Base-by-base conservation (phyloP, 2,329 filamentous ascomycete genomes). In the Cladosporium sp. region DNA sequence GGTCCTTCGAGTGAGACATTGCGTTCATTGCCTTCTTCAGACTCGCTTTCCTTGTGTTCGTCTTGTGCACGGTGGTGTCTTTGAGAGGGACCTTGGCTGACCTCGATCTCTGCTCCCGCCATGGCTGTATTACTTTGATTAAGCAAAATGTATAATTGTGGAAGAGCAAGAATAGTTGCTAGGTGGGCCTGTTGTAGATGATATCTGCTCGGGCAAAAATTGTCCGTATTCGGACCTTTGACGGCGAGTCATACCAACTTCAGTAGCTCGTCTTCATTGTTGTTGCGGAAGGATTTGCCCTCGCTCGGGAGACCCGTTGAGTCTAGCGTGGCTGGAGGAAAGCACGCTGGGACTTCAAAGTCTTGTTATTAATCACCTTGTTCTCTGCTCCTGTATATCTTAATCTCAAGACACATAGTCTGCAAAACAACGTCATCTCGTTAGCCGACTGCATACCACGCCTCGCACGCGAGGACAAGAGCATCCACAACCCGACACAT, bases 1-100 rank as follows among this genome's bases (percentile, higher is more conserved):
- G 61, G 41, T 57, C 62, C 57, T 65, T 41, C 65, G 55, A 52
- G 65, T 34, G 52, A 62, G 52, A 47, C 58, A 57, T 68, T 47
- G 36, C 65, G 65, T 47, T 62, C 36, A 24, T 65, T 57, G 21
- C 65, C 63, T 66, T 59, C 36, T 21, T 49, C 49, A 30, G 55
- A 26, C 34, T 52, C 51, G 28, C 64, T 51, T 66, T 68, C 68
- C 52, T 69, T 69, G 24, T 63, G 49, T 24, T 47, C 36, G 26
- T 59, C 38, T 21, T 41, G 57, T 8, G 38, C 2, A 24, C 26
- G 36, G 14, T 36, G 49, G 21, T 38, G 51, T 30, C 15, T 1
- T 11, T 55, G 18, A 54, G 30, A 21, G 15, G 47, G n/a, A 6
- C 32, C 47, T 14, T 41, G 18, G 5, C 2, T 26, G 18, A 38